Conservation (phyloP, 192 early-diverging fungal genomes). For the Coemansia sp. region DNA sequence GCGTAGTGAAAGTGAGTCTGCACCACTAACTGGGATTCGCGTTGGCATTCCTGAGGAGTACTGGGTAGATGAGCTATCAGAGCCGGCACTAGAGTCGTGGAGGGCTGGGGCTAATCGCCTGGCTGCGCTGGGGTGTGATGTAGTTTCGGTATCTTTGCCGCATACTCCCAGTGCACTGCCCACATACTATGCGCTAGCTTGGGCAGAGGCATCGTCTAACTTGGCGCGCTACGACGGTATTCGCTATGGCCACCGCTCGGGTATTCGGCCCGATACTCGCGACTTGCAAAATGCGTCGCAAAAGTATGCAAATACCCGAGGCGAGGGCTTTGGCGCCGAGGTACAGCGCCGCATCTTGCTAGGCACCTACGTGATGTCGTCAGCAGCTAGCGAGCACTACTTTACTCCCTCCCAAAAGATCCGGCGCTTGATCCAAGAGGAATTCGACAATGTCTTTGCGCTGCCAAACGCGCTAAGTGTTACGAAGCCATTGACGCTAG, state of each 20-base stretch:
- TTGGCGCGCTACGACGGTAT: conserved; percentile 85
- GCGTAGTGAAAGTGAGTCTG: background rate
- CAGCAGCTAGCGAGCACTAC: conserved; percentile 64
- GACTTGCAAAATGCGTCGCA: conserved; percentile 20
- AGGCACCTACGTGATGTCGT: conserved; percentile 82
- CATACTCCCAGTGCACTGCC: conserved; percentile 69
- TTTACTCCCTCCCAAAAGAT: conserved; percentile 82
- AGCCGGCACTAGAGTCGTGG: conserved; percentile 59
- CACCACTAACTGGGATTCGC: conserved; percentile 51
- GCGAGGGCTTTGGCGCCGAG: conserved; percentile 73
- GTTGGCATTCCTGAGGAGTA: conserved; percentile 73
- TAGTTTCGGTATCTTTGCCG: conserved; percentile 70
- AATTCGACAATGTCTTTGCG: conserved; percentile 75
- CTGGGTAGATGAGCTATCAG: conserved; percentile 70
- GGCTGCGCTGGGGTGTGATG: conserved; percentile 60
- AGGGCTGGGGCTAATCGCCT: conserved; percentile 57
- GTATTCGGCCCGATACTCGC: background rate
- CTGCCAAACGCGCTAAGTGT: conserved; percentile 58
- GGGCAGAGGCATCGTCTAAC: conserved; percentile 91
- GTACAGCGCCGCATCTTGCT: conserved; percentile 81
- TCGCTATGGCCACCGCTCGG: conserved; percentile 65
- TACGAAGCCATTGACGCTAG: background rate
- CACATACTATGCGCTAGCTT: conserved; percentile 83
- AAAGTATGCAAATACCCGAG: conserved; percentile 62
- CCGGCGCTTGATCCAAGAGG: conserved; percentile 70